Evolutionary conservation across 495 filamentous ascomycete genomes (phyloP), one percentile per base, ranked within the genome.

Genomic region (Filosporella fistucella): DNA sequence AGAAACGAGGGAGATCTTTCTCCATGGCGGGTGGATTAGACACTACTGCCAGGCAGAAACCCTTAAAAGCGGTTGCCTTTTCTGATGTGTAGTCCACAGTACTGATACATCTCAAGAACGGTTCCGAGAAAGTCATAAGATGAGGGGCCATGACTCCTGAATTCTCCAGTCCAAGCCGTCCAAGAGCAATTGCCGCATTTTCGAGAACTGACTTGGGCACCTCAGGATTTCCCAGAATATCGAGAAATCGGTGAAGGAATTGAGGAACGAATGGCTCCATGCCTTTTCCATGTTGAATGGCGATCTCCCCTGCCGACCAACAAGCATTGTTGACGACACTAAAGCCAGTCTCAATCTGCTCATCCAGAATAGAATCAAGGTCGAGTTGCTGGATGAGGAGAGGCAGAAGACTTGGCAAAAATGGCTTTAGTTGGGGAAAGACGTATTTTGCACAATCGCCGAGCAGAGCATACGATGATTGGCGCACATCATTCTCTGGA

Each of bases 401-500:
- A 2, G 89, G 85, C 61, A 95, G 67, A 35, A 97, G 71, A 29
- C 63, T 74, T 2, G 82, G 76, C 22, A 97, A 68, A 59, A 79
- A 87, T 7, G 80, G 77, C 55, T 84, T 82, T 34, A 99, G 67
- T 56, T 93, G 88, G 2, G 80, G 75, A 67, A 91, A 96, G 44
- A 96, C 88, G 60, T 90, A 95, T 59, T 96, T 96, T 0, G 94
- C 88, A 62, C 93, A 96, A 66, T 99, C 93, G 26, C 93, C 93
- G 33, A 99, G 82, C 22, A 99, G 74, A 10, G 93, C 93, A 56
- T 96, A 99, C 2, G 90, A 88, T 20, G 94, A 97, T 63, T 99
- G 93, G 39, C 90, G 86, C 12, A 97, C 93, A 63, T 95, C 91
- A 52, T 95, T 89, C 59, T 86, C 85, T 9, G 77, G 74, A 63